Conservation (phyloP, 148 eudicot species). For the Pharnaceum exiguum region DNA sequence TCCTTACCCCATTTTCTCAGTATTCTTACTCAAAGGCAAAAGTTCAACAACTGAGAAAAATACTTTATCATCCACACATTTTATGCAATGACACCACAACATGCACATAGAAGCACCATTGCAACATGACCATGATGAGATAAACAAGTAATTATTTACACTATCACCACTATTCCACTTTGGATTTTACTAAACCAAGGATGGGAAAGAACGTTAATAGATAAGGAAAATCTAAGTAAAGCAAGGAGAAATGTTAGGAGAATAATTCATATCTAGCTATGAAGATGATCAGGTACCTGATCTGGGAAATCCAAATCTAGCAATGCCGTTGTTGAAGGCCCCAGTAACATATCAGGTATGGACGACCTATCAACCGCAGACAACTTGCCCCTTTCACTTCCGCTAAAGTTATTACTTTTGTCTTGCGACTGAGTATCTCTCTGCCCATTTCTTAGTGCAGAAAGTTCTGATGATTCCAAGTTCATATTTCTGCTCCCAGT, state of each 20-base stretch:
- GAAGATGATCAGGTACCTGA: constrained; percentile 36
- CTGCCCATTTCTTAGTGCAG: constrained; percentile 23
- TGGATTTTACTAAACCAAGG: no score
- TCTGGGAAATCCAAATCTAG: no score
- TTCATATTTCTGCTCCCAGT: constrained; percentile 2
- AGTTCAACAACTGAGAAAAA: no score
- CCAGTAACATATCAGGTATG: constrained; percentile 10
- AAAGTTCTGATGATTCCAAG: neutral
- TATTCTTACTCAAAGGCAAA: no score
- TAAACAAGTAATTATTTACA: no score
- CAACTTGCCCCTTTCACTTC: constrained; percentile 26
- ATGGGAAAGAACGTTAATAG: neutral
- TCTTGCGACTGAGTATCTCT: constrained; percentile 23
- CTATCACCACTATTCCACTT: no score
- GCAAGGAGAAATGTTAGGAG: neutral
- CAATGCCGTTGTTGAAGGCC: constrained; percentile 20
- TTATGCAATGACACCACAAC: no score
- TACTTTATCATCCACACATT: no score
- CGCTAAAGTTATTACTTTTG: constrained; percentile 24
- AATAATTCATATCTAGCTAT: neutral
- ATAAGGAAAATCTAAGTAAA: neutral
- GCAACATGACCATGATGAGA: no score
- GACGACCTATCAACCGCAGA: constrained; percentile 30
- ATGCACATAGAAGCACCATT: no score
- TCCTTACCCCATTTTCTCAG: no score